Conservation (phyloP, 345 rosid genomes). For the Arabidopsis arenosa region DNA sequence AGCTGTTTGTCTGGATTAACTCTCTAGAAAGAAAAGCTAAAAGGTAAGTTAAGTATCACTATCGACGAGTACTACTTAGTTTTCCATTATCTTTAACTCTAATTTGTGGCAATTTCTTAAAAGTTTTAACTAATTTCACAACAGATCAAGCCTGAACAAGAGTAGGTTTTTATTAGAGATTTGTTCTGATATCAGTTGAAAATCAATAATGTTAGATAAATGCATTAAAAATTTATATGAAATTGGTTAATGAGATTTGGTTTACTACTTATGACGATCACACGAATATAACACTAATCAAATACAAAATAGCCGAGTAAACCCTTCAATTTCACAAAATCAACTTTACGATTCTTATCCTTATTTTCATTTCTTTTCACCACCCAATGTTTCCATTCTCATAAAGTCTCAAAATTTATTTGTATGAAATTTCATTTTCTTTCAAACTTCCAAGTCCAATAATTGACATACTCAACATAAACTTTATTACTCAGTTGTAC, state of each 20-base stretch:
- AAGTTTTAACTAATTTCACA: neutral
- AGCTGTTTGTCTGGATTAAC: neutral
- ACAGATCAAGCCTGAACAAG: neutral
- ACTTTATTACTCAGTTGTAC: neutral
- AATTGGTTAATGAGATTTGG: neutral
- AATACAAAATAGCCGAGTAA: neutral
- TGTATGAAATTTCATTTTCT: too few relatives aligned
- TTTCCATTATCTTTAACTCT: neutral
- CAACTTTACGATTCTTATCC: too few relatives aligned
- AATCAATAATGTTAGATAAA: neutral
- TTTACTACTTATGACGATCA: neutral
- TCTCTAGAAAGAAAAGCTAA: neutral
- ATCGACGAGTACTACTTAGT: neutral
- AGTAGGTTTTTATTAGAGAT: neutral
- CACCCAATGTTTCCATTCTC: too few relatives aligned
- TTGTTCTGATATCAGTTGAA: neutral
- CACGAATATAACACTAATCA: neutral
- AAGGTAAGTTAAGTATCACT: neutral
- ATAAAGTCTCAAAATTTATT: too few relatives aligned
- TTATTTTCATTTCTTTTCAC: too few relatives aligned
- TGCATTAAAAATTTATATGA: neutral
- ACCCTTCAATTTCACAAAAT: neutral
- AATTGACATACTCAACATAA: too few relatives aligned
- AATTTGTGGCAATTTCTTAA: neutral
- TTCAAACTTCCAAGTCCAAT: too few relatives aligned